Evolutionary conservation across 495 filamentous ascomycete genomes (phyloP), one percentile per base, ranked within the genome.

Genomic region (Podospora comata): DNA sequence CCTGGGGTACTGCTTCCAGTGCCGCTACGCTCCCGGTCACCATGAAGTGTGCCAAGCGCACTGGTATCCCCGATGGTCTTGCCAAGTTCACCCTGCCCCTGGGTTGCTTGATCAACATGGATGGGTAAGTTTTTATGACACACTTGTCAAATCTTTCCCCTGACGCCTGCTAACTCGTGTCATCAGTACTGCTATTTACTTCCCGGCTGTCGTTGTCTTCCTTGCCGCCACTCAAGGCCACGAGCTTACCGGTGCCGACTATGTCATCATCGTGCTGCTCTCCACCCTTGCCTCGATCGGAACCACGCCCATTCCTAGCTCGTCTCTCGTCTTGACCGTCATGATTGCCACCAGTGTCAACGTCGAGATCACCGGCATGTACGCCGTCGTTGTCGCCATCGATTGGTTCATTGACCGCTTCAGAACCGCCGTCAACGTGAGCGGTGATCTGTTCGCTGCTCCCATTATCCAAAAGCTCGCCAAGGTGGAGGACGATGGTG

Each of bases 331-430:
- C 54, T 54, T 78, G 15, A 77, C 73, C 55, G 72, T 77, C 70
- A 78, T 78, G 76, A 77, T 78, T 63, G 75, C 74, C 26, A 34
- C 55, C 32, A 65, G 68, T 11, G 75, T 78, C 67, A 72, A 76
- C 55, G 69, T 78, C 4, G 63, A 62, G 13, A 64, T 78, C 48
- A 75, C 75, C 0, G 76, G 76, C 61, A 76, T 77, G 75, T 77
- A 75, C 58, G 76, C 65, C 39, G 68, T 75, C 16, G 70, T 76
- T 39, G 69, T 75, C n/a, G 71, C 70, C 55, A 72, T 76, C 56
- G 74, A 76, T 54, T 76, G 74, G 76, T 73, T 78, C 69, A 57
- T 78, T 15, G 76, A 76, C 68, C 73, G 76, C 62, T 75, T 73
- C 70, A 59, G 72, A 20, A 78, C 76, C 4, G 73, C 72, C n/a